Evolutionary conservation across 108 stramenopile genomes (phyloP), one percentile per base, ranked within the genome.

Genomic region (Stephanodiscus triporus): DNA sequence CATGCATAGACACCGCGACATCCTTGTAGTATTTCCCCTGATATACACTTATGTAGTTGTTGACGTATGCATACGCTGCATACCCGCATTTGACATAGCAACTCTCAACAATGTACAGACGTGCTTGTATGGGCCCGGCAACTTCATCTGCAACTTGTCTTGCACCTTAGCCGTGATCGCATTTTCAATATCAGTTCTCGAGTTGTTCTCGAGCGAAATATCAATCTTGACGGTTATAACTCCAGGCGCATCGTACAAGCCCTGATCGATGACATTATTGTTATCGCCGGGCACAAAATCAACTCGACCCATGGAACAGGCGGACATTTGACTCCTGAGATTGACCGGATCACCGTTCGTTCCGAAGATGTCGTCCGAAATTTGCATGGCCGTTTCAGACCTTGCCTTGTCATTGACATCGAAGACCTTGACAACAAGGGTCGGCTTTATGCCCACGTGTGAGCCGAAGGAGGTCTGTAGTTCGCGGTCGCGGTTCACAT

Each of bases 341-440:
- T 75, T 84, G 51, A 61, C 67, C n/a, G 37, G n/a, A 76, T 79
- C 78, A 2, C 66, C 77, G 9, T 30, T 47, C 20, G 73, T 80
- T 14, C 78, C 78, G 51, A 77, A 76, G 8, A 81, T 60, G 19
- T 77, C 65, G 53, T 82, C 72, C 2, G 74, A 70, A n/a, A 80
- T 80, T 22, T 27, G 9, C 7, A 16, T 19, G 2, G 71, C 48
- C 6, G 62, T 30, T 58, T 80, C 74, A 14, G 30, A 17, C 4
- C 19, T 22, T 6, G 55, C 45, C 8, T 34, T 38, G 10, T 71
- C 77, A 14, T 70, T 48, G 26, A 9, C 17, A 27, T 75, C 79
- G 27, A 24, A 73, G 14, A 80, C 74, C 47, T 47, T 63, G 29
- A 78, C 60, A 6, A 71, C 60, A n/a, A 61, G 60, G 0, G 30